A percentile compares a stretch with the other conserved stretches of the same genome.
Conservation (phyloP, 495 filamentous ascomycete species). For the Xylaria acuta region DNA sequence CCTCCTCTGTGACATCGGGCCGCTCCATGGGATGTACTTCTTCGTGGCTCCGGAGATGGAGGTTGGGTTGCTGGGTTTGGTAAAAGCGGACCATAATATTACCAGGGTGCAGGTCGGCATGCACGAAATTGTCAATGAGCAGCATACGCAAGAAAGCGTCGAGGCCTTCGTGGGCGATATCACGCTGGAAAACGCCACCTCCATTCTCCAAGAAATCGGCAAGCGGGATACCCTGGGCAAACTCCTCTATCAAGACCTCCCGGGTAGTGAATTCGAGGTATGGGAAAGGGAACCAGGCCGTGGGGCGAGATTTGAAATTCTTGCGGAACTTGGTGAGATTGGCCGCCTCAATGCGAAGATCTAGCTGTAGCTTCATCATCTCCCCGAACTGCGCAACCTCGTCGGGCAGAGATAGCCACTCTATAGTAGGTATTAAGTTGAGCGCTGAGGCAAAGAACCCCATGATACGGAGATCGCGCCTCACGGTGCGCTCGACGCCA, state of each 20-base stretch:
- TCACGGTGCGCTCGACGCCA: slow-evolving; percentile 83
- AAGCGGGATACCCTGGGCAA: slow-evolving; percentile 90
- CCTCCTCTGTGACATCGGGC: slow-evolving; percentile 84
- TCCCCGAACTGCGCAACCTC: slow-evolving; percentile 93
- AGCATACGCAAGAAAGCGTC: slow-evolving; percentile 99
- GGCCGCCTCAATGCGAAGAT: slow-evolving; percentile 91
- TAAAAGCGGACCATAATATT: slow-evolving; percentile 99
- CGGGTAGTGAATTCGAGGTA: slow-evolving; percentile 90
- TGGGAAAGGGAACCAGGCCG: slow-evolving; percentile 95
- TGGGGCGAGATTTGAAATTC: slow-evolving; percentile 87
- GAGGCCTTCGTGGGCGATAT: slow-evolving; percentile 94
- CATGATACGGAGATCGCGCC: slow-evolving; percentile 93
- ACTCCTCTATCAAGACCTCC: slow-evolving; percentile 94
- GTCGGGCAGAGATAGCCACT: slow-evolving; percentile 96
- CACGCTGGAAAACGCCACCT: slow-evolving; percentile 89
- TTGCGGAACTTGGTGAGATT: slow-evolving; percentile 89
- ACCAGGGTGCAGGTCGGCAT: slow-evolving; percentile 97
- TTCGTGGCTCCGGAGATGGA: slow-evolving; percentile 55
- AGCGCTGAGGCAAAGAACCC: slow-evolving; percentile 84
- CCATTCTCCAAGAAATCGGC: slow-evolving; percentile 89
- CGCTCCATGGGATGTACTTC: slow-evolving; percentile 53
- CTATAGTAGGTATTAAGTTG: slow-evolving; percentile 90
- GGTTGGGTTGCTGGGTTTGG: slow-evolving; percentile 72
- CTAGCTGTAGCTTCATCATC: slow-evolving; percentile 98
- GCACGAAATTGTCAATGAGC: slow-evolving; percentile 96